Conservation (phyloP, 2,329 filamentous ascomycete genomes). For the Ramularia endophylla region DNA sequence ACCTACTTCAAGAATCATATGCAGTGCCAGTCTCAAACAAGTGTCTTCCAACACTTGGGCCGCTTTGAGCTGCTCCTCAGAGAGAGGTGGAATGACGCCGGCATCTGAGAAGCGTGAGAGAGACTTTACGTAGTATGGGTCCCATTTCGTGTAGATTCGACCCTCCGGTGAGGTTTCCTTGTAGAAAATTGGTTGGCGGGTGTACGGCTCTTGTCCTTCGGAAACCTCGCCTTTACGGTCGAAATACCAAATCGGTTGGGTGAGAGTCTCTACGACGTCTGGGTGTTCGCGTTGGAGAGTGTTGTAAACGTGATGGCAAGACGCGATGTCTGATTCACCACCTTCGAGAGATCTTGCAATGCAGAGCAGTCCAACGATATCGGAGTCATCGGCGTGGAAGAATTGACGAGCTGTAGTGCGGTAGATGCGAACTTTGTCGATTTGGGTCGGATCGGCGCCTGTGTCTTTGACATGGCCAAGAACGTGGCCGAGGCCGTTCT, state of each 20-base stretch:
- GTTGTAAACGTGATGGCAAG: conserved; percentile 76
- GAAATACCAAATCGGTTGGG: conserved; percentile 82
- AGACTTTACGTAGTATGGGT: conserved; percentile 80
- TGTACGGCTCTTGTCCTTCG: conserved; percentile 56
- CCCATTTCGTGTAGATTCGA: conserved; percentile 77
- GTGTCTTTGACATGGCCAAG: conserved; percentile 87
- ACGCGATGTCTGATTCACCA: conserved; percentile 77
- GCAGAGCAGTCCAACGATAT: conserved; percentile 78
- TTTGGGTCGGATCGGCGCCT: conserved; percentile 72
- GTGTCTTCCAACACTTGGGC: conserved; percentile 67
- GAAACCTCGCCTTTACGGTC: conserved; percentile 83
- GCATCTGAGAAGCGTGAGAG: conserved; percentile 64
- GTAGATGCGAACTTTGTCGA: conserved; percentile 84
- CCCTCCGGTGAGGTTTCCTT: conserved; percentile 62
- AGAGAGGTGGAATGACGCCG: conserved; percentile 68
- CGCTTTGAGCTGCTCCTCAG: conserved; percentile 62
- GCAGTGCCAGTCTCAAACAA: conserved; percentile 65
- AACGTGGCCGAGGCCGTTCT: conserved; percentile 79
- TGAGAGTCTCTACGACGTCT: conserved; percentile 69
- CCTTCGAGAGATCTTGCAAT: conserved; percentile 71
- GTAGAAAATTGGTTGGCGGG: conserved; percentile 56
- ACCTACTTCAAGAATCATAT: conserved; percentile 81
- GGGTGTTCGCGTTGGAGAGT: conserved; percentile 66
- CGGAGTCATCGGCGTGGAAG: conserved; percentile 78
- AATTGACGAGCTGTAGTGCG: conserved; percentile 74